Percentiles rank a stretch among this genome's conserved stretches.
phyloP scores from a whole-genome alignment of 768 basidiomycete species.

The Suillus weaverae region DNA sequence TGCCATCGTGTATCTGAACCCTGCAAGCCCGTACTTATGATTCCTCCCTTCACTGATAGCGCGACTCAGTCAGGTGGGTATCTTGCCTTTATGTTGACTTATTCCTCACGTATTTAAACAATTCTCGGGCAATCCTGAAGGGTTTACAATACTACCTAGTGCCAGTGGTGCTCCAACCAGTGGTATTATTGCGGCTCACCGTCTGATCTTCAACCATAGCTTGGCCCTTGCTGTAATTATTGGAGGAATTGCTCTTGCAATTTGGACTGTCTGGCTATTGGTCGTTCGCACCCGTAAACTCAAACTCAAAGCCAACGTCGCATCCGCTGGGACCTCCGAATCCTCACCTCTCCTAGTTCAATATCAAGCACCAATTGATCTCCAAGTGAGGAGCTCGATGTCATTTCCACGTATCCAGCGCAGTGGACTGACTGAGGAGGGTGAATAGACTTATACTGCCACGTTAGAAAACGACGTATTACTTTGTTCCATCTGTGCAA shows the following conservation, averaged over 20 bases:
- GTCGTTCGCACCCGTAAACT: background rate
- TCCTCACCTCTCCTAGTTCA: background rate
- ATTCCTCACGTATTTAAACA: background rate
- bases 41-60: background rate
- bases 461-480: background rate
- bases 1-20: background rate
- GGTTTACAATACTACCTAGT: background rate
- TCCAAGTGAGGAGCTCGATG: background rate
- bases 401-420: background rate
- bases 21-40: background rate
- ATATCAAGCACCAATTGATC: background rate
- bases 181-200: background rate
- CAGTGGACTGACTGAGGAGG: background rate
- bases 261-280: background rate
- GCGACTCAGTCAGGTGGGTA: background rate
- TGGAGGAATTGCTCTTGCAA: background rate
- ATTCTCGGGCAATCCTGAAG: background rate
- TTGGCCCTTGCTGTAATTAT: background rate
- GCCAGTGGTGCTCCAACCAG: background rate
- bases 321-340: background rate
- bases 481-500: conserved; percentile 9
- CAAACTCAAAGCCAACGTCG: background rate
- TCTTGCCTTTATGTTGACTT: background rate
- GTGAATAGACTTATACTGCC: background rate
- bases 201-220: background rate